Base-by-base conservation (phyloP, 331 rosid species). In the Ulmus americana region DNA sequence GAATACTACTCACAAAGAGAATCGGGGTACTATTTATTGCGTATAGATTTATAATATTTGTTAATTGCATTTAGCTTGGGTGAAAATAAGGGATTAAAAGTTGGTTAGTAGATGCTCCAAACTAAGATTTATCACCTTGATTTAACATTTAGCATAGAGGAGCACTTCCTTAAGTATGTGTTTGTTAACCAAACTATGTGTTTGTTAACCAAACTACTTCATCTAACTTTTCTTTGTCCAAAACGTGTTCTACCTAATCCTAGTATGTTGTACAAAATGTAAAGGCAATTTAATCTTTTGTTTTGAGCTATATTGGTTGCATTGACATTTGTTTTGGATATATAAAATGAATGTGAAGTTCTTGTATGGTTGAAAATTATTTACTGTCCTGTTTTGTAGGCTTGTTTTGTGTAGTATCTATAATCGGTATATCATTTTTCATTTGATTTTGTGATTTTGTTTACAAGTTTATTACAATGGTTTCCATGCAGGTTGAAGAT, bases 401-500 rank as follows among this genome's bases (percentile, higher is more conserved):
- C 15, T 41, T 53, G 41, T 10, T 3, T 42, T 14, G 49, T 22
- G 20, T 10, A 39, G 0, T 35, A 58, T 16, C 2, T 0, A 11
- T 13, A 16, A 13, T 39, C 10, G 8, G 6, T 52, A 3, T 59
- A 7, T 59, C 11, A 10, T 43, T 41, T 63, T 56, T 8, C 15
- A 55, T 53, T 69, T 5, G 39, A 12, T 68, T 42, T 67, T 46
- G 5, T 43, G 52, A 51, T 61, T 28, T 46, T 40, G 14, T 12
- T 11, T 39, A 51, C n/a, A 48, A 6, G 55, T 52, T 64, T 3
- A 40, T 3, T 6, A 28, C 42, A 63, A 55, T 63, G 52, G 54
- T 61, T 64, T 59, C 69, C 58, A 73, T 73, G 78, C 88, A 94
- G 99, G 92, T 82, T 64, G 66, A 88, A 51, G 97, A 94, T 78